Evolutionary conservation across 257 asterid genomes (phyloP), one percentile per base, ranked within the genome.

Genomic region (Avicennia marina): DNA sequence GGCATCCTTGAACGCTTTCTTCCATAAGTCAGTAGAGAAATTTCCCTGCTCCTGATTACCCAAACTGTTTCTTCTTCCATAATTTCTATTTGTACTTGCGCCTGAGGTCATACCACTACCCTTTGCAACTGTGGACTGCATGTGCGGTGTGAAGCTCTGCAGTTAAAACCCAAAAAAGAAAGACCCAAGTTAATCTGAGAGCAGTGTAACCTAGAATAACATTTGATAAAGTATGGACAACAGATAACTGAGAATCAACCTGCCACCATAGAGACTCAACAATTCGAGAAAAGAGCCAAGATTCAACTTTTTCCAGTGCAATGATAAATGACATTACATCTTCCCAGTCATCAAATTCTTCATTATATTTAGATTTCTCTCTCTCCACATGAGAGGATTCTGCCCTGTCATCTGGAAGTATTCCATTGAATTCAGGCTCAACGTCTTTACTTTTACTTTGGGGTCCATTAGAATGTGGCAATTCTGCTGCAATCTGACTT

Each of bases 231-330:
- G 25, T 13, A 29, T 7, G 43, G 42, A 52, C 27, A 48, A 65
- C 26, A 56, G 55, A 53, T 49, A 75, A 52, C 15, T 20, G 19
- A 44, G 62, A 56, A 60, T 61, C 17, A 59, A 90, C 98, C 98
- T 90, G 98, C 98, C 98, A 90, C 98, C 98, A 90, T 33, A 90
- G 45, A 27, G 96, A 90, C 78, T 90, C 90, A 10, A 87, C 88
- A 53, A 85, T 81, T 64, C 95, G 83, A 69, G 90, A 82, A 67
- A 90, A 90, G 60, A 90, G 83, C 98, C 98, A 90, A 60, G 94
- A 81, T 81, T 90, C 98, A 40, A 84, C 74, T 68, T 78, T 85
- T 62, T 87, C 96, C 59, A 87, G 65, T 26, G 96, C 95, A 55
- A 60, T 61, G 55, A 73, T 70, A 69, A 87, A 84, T 41, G 88